Base-by-base conservation (phyloP, 164 flowering plant genomes). In the Paratinospora sagittata region DNA sequence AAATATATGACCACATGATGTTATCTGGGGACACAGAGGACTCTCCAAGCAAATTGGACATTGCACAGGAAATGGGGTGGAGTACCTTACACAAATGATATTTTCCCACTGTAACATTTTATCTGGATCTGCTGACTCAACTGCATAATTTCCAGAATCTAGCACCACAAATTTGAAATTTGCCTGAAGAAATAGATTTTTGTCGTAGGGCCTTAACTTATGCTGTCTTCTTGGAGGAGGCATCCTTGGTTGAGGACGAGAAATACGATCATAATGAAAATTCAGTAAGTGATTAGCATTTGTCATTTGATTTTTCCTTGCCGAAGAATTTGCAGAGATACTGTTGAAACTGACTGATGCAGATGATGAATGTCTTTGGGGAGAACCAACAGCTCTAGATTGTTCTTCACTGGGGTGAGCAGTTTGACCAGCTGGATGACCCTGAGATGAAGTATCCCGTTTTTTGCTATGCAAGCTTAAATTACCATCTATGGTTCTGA, bases 1-100 rank as follows among this genome's bases (percentile, higher is more conserved):
- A 76, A 90, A 95, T 57, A 95, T 89, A 81, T 95, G 99, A 17
- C 99, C 99, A 72, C 99, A 95, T 19, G 96, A 85, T n/a, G 99
- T 95, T 74, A 95, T 95, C 74, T 95, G 99, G n/a, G 99, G 90
- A 70, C 97, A 91, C 4, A 92, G 78, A 68, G 97, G 99, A 72
- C 78, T 73, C 47, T 91, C 99, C 87, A 95, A 80, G 74, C 99
- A 95, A 79, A 95, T 92, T 16, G 99, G 99, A 76, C 99, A 95
- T 68, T 85, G 92, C 66, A 91, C 94, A 12, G 84, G 82, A 52
- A 74, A 69, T 24, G 98, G 91, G 27, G 97, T 83, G 41, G 86
- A 86, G 75, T 85, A 88, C 73, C 83, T 87, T 33, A 95, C 82
- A 77, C 96, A 95, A n/a, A 95, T 75, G 19, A 95, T 87, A 79